A percentile compares a stretch with the other conserved stretches of the same genome.
These are phyloP conservation scores for Cytospora chrysosperma DNA, from an alignment of 2,329 filamentous ascomycete genomes.

Conservation along the genomic window DNA sequence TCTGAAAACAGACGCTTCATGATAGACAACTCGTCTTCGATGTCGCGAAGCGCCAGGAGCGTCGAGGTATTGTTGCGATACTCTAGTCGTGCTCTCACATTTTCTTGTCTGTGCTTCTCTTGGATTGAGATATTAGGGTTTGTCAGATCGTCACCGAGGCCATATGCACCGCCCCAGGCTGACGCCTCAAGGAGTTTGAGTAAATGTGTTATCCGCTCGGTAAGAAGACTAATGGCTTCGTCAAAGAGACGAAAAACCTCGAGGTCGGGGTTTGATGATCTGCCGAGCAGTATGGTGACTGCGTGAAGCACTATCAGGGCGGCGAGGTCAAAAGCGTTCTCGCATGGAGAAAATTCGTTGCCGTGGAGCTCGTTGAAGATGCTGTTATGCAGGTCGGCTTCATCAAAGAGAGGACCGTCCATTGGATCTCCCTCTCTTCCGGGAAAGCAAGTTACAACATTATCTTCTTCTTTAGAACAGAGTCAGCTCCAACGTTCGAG, in stretches of 20 bases:
- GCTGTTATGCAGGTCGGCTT: conserved; percentile 58
- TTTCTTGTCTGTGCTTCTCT: conserved; percentile 39
- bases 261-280: conserved; percentile 55
- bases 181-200: conserved; percentile 58
- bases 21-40: conserved; percentile 5
- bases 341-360: conserved; percentile 56
- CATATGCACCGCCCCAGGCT: conserved; percentile 47
- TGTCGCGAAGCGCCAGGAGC: conserved; percentile 1
- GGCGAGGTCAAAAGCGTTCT: conserved; percentile 57
- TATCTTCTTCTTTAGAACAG: conserved; percentile 35
- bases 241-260: conserved; percentile 55
- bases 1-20: background rate
- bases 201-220: conserved; percentile 57
- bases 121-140: conserved; percentile 40
- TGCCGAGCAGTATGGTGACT: conserved; percentile 57
- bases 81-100: conserved; percentile 17
- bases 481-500: background rate
- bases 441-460: conserved; percentile 50
- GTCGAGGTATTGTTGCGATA: background rate
- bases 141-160: conserved; percentile 39
- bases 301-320: conserved; percentile 57
- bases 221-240: conserved; percentile 37
- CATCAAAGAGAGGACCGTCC: conserved; percentile 50
- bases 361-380: conserved; percentile 63
- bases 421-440: conserved; percentile 49